Percentiles rank a stretch among this genome's conserved stretches.
These are phyloP conservation scores for Fusarium protoensiforme DNA, from an alignment of 2,329 filamentous ascomycete genomes.

Conservation along the genomic window DNA sequence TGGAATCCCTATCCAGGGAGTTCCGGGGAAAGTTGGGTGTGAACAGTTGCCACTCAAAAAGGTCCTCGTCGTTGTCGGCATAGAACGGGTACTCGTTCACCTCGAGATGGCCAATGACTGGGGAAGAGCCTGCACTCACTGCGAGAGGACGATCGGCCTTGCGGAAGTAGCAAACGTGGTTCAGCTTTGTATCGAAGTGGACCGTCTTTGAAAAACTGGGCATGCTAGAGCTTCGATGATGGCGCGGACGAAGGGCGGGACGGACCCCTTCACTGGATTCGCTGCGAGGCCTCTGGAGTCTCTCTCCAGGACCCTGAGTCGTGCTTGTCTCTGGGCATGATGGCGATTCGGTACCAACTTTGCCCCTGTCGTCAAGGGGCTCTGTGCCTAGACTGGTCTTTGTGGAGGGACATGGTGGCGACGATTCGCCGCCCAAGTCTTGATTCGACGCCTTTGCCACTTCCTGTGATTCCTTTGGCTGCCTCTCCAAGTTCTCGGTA, in stretches of 20 bases:
- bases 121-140: not conserved
- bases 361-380: not conserved
- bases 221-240: not conserved
- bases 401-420: not conserved
- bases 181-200: not conserved
- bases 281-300: not conserved
- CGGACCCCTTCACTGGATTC: not conserved
- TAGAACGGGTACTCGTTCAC: not conserved
- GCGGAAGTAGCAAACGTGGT: not conserved
- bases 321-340: not conserved
- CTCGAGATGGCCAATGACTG: not conserved
- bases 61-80: not conserved
- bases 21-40: not conserved
- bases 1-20: not conserved
- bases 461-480: not conserved
- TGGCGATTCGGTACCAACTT: not conserved
- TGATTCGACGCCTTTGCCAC: not conserved
- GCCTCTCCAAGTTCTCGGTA: not conserved
- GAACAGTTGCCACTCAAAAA: not conserved
- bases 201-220: not conserved
- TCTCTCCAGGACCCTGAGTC: not conserved
- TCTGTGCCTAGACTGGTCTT: not conserved
- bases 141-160: not conserved
- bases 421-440: not conserved
- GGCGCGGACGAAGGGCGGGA: not conserved